Evolutionary conservation across 139 green algal species (phyloP).

Genomic region (Haematococcus lacustris): DNA sequence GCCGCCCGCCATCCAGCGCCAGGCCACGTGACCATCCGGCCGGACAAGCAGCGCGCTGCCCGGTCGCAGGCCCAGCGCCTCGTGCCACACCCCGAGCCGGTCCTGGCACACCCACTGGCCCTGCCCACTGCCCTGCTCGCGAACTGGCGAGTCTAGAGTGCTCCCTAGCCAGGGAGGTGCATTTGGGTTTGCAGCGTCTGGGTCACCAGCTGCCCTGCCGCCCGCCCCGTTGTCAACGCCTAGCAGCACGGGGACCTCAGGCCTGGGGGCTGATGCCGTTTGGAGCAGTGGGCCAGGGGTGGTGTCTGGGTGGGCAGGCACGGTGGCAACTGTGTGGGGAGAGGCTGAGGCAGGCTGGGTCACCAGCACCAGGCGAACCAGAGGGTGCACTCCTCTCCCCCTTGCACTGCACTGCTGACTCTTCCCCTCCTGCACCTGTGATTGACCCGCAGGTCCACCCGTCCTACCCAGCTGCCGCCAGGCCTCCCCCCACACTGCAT

Average conservation of each 20-base stretch:
- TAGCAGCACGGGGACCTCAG: neutral
- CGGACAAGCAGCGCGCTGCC: slow-evolving; percentile 58
- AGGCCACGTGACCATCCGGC: slow-evolving; percentile 77
- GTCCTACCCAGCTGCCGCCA: too few relatives aligned
- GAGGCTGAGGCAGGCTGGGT: too few relatives aligned
- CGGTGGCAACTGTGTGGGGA: too few relatives aligned
- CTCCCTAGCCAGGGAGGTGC: neutral
- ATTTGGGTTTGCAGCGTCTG: neutral
- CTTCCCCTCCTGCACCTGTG: neutral
- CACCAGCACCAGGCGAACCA: too few relatives aligned
- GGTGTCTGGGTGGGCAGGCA: too few relatives aligned
- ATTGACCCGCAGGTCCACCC: neutral
- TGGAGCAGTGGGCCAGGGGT: too few relatives aligned
- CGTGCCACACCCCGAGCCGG: slow-evolving; percentile 5
- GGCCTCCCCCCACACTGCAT: neutral
- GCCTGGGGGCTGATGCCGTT: too few relatives aligned
- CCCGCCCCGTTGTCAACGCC: neutral
- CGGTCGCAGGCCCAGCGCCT: slow-evolving; percentile 12
- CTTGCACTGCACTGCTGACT: too few relatives aligned
- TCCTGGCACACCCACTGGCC: neutral
- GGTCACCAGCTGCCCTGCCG: neutral
- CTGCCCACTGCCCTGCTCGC: neutral
- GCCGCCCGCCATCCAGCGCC: slow-evolving; percentile 20
- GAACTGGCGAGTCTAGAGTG: neutral
- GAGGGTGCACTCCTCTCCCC: too few relatives aligned